Percentiles rank a stretch among this genome's conserved stretches.
phyloP scores from a whole-genome alignment of 441 rosid species.

The Eutrema salsugineum region DNA sequence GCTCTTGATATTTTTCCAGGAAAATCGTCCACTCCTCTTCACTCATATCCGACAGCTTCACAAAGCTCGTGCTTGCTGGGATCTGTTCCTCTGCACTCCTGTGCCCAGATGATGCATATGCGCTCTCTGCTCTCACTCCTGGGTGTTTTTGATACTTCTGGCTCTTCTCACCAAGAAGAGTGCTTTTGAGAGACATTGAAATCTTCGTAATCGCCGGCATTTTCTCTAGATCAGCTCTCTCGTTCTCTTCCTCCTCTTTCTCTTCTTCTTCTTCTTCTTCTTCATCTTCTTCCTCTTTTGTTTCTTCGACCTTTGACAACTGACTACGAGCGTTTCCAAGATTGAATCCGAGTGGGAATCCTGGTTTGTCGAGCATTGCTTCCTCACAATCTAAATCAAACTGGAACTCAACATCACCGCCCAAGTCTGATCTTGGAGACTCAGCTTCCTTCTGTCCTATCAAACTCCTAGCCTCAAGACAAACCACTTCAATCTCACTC shows the following conservation, averaged over 20 bases:
- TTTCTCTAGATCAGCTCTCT: not conserved
- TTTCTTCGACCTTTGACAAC: slow-evolving; percentile 35
- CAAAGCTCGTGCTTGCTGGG: slow-evolving; percentile 37
- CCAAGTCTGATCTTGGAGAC: slow-evolving; percentile 29
- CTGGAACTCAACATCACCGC: slow-evolving; percentile 35
- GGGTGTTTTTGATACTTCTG: slow-evolving; percentile 34
- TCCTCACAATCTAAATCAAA: slow-evolving; percentile 37
- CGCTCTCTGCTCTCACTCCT: slow-evolving; percentile 27
- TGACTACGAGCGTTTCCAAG: slow-evolving; percentile 18
- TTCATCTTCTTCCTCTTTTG: slow-evolving; percentile 27
- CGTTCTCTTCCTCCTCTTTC: not conserved
- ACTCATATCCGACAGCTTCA: slow-evolving; percentile 40
- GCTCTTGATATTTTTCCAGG: slow-evolving; percentile 41
- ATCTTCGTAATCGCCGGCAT: slow-evolving; percentile 20
- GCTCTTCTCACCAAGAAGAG: slow-evolving; percentile 32
- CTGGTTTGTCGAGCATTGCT: slow-evolving; percentile 2
- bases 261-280: slow-evolving; percentile 7
- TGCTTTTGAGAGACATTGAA: slow-evolving; percentile 36
- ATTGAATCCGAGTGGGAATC: slow-evolving; percentile 7
- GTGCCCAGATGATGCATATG: slow-evolving; percentile 27
- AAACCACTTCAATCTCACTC: slow-evolving; percentile 46
- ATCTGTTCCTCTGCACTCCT: slow-evolving; percentile 44
- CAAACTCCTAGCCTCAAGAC: slow-evolving; percentile 39
- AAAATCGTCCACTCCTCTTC: slow-evolving; percentile 40
- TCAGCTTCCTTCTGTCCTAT: slow-evolving; percentile 27